Evolutionary conservation across 306 rosid species (phyloP), one percentile per base, ranked within the genome.

Genomic region (Castanea sativa): DNA sequence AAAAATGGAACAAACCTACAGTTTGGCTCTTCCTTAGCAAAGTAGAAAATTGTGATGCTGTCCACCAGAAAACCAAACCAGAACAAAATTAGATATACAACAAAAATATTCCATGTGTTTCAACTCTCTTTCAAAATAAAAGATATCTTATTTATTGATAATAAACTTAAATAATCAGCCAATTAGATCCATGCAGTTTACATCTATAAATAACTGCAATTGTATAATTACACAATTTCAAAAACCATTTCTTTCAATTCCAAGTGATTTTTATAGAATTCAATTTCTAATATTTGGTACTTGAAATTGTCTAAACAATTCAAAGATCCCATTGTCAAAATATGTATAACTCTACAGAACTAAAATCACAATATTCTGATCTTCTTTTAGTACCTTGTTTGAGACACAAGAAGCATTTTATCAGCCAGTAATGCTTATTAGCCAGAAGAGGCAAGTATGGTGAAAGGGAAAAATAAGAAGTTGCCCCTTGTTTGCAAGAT

Each of bases 11-110:
- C 84, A 86, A 90, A 92, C 74, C 83, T 90, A 76, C 97, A 90
- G 57, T 86, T 85, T 63, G 84, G 81, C 79, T 89, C 97, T 88
- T 94, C 98, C 92, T 92, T 94, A 75, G 95, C 96, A 88, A 94
- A 94, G 90, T 92, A 92, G 76, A 75, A 82, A 81, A 94, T 83
- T 18, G 94, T 88, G 61, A 94, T 88, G 85, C 97, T 94, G 96
- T 60, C 56, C 81, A 84, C 69, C 29, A 76, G 77, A 80, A 45
- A 71, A 68, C 67, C 75, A 21, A 70, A 38, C 35, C 80, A 83
- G 68, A 71, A 56, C 61, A 63, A 83, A 85, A 77, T 74, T 29
- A 75, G 56, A 79, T 20, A 58, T 43, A 15, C 29, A 73, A 73
- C 29, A 32, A 64, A 52, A 61, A 23, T 19, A 53, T 27, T 69